These are phyloP conservation scores for Galerina sulciceps DNA, from an alignment of 768 basidiomycete species.

Conservation along the genomic window DNA sequence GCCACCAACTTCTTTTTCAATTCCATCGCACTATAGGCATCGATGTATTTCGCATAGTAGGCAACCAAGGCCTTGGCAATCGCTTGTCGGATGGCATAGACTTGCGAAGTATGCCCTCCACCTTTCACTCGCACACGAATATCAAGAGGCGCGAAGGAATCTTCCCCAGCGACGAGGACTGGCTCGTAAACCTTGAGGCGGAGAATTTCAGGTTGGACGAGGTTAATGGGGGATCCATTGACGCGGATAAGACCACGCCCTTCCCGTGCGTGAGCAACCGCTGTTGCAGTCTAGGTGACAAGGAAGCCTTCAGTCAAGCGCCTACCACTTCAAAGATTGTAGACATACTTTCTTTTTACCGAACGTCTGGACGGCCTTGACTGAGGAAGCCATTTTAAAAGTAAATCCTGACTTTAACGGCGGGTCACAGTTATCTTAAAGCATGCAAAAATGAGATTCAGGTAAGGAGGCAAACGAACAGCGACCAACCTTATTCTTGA, in stretches of 20 bases:
- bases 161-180: constrained; percentile 90
- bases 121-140: constrained; percentile 98
- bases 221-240: constrained; percentile 95
- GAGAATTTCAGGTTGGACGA: constrained; percentile 93
- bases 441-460: constrained; percentile 12
- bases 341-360: constrained; percentile 96
- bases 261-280: constrained; percentile 95
- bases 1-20: constrained; percentile 97
- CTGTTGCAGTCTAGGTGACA: constrained; percentile 84
- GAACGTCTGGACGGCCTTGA: constrained; percentile 97
- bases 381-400: constrained; percentile 69
- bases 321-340: constrained; percentile 8
- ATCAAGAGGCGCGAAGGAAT: constrained; percentile 85
- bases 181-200: constrained; percentile 99
- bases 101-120: constrained; percentile 98
- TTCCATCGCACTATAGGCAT: constrained; percentile 96
- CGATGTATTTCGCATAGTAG: constrained; percentile 98
- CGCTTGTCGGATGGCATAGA: constrained; percentile 99
- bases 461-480: constrained; percentile 12
- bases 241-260: constrained; percentile 96
- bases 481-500: constrained; percentile 46
- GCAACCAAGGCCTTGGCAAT: constrained; percentile 98
- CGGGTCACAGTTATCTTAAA: constrained; percentile 24
- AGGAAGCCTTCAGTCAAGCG: constrained; percentile 8
- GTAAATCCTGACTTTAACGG: constrained; percentile 30